Evolutionary conservation across 176 grass and related monocot species (phyloP), one percentile per base, ranked within the genome.

Genomic region (Pontederia paniculata): DNA sequence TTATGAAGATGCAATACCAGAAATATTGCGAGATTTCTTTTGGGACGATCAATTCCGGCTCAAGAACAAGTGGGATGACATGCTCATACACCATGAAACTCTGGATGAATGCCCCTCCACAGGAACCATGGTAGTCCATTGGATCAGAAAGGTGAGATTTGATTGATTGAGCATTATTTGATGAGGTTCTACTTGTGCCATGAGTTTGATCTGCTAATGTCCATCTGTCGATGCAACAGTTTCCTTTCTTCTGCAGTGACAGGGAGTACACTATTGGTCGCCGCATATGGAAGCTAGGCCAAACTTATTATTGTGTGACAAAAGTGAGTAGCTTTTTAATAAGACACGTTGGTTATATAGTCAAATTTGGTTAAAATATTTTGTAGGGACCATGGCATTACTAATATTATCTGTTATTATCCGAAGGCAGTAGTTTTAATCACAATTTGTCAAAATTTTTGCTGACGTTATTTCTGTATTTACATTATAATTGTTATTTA

Each of bases 171-270:
- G 28, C 55, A 37, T 7, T 23, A 10, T 57, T 42, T 13, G 23
- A 37, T 52, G 15, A 58, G 55, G 50, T 74, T 31, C 58, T 73
- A 57, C 50, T 44, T 10, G 12, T 55, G 54, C 1, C 28, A 37
- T 37, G 28, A 37, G 28, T 13, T 12, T 57, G 45, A 54, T 21
- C 37, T 58, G 45, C 55, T 49, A 42, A 63, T 59, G 42, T 73
- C 11, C 14, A 46, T 44, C n/a, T 17, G 31, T 62, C 18, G 10
- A 19, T 64, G 28, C 74, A 52, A 71, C 77, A 94, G 88, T 94
- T 94, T 73, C 88, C 88, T 58, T 94, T 94, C 78, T 94, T 94
- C 74, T 88, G 83, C 54, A 94, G 88, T 70, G 80, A 94, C 63
- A 81, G 88, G 71, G 88, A 88, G 62, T 94, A 94, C 71, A 94